Percentiles rank a stretch among this genome's conserved stretches.
phyloP scores from a whole-genome alignment of 2,329 filamentous ascomycete species.

The Sphaerulina musiva region DNA sequence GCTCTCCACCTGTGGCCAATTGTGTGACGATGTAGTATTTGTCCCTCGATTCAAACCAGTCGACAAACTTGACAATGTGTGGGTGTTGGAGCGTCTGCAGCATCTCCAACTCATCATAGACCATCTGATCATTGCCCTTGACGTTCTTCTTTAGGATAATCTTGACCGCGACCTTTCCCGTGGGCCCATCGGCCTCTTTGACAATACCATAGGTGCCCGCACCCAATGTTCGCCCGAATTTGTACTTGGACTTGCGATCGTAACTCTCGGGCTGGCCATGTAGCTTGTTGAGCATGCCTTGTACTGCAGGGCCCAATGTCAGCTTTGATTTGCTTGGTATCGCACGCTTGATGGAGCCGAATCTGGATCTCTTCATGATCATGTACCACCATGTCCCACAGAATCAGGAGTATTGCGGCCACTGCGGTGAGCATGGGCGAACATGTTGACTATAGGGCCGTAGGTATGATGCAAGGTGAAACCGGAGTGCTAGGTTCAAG shows the following conservation, averaged over 20 bases:
- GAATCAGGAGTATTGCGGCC: conserved; percentile 8
- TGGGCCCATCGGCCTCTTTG: conserved; percentile 79
- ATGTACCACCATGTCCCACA: conserved; percentile 8
- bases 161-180: conserved; percentile 89
- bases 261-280: conserved; percentile 96
- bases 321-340: conserved; percentile 18
- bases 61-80: conserved; percentile 93
- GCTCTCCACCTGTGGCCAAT: conserved; percentile 86
- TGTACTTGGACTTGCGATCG: conserved; percentile 95
- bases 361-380: conserved; percentile 8
- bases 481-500: conserved; percentile 14
- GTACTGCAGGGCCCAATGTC: conserved; percentile 19
- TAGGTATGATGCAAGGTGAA: conserved; percentile 15
- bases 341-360: conserved; percentile 15
- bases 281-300: conserved; percentile 80
- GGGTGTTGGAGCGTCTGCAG: conserved; percentile 84
- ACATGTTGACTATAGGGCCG: conserved; percentile 9
- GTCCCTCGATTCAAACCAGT: conserved; percentile 99
- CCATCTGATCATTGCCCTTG: conserved; percentile 96
- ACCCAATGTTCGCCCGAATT: conserved; percentile 86
- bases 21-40: conserved; percentile 99
- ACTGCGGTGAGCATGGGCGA: neutral
- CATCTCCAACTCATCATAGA: conserved; percentile 93
- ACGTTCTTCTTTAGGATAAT: conserved; percentile 99
- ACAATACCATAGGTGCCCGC: conserved; percentile 98